Conservation (phyloP, 2,329 filamentous ascomycete genomes). For the Rhinocladiella similis region DNA sequence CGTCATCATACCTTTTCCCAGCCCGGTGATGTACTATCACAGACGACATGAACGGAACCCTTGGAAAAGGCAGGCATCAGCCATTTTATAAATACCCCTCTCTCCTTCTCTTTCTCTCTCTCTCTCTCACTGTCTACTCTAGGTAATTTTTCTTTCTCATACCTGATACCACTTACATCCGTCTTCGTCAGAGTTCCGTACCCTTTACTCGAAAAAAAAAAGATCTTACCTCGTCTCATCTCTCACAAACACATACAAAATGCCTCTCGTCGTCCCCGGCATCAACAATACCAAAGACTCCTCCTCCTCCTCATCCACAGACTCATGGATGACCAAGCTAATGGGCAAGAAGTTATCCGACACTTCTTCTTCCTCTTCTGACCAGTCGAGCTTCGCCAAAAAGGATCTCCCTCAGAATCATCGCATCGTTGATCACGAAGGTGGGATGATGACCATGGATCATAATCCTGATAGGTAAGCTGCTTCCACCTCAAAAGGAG, state of each 20-base stretch:
- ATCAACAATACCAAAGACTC: slow-evolving; percentile 38
- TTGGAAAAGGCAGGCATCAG: too few relatives aligned
- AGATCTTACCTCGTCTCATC: not conserved
- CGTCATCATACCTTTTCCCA: too few relatives aligned
- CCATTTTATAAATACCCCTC: too few relatives aligned
- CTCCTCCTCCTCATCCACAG: slow-evolving; percentile 24
- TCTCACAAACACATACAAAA: slow-evolving; percentile 24
- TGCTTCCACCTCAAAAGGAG: too few relatives aligned
- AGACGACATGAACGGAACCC: too few relatives aligned
- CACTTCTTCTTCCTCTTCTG: not conserved
- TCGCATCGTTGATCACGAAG: slow-evolving; percentile 42
- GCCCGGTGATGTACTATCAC: too few relatives aligned
- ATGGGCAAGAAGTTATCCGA: slow-evolving; percentile 49
- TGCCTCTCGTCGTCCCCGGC: slow-evolving; percentile 51
- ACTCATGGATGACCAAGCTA: slow-evolving; percentile 45
- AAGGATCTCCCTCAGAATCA: slow-evolving; percentile 46
- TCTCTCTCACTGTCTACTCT: too few relatives aligned
- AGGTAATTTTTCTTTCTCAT: too few relatives aligned
- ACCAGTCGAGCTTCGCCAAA: slow-evolving; percentile 44
- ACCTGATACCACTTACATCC: too few relatives aligned
- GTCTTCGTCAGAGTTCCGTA: too few relatives aligned
- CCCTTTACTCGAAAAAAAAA: too few relatives aligned
- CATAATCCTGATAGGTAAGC: slow-evolving; percentile 43
- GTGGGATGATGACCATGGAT: slow-evolving; percentile 42
- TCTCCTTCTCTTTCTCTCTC: too few relatives aligned